Percentiles rank a stretch among this genome's conserved stretches.
These are phyloP conservation scores for Clitoria ternatea DNA, from an alignment of 306 rosid species.

Conservation along the genomic window DNA sequence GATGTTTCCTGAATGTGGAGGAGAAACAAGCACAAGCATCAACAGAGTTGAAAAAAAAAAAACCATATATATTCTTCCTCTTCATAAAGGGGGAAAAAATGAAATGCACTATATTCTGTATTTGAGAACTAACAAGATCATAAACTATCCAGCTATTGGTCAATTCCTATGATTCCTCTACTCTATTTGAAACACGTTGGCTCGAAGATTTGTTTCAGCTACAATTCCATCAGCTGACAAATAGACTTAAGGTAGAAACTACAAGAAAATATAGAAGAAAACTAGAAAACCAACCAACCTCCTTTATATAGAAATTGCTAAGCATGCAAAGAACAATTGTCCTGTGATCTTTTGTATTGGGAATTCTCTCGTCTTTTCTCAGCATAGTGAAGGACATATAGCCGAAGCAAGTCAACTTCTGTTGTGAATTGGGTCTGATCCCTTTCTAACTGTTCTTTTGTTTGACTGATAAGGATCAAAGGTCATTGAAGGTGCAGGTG, in stretches of 20 bases:
- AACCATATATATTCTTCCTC: not conserved
- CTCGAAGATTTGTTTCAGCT: slow-evolving; percentile 36
- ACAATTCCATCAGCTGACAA: slow-evolving; percentile 43
- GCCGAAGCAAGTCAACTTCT: slow-evolving; percentile 49
- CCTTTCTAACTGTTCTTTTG: slow-evolving; percentile 65
- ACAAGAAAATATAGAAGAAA: slow-evolving; percentile 26
- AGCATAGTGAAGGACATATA: slow-evolving; percentile 1
- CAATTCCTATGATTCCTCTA: slow-evolving; percentile 46
- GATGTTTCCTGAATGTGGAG: not conserved
- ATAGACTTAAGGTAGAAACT: slow-evolving; percentile 9
- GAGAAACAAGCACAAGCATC: not conserved
- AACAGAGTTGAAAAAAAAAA: not conserved
- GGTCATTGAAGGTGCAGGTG: slow-evolving; percentile 64
- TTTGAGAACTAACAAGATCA: slow-evolving; percentile 38
- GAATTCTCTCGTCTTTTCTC: slow-evolving; percentile 23
- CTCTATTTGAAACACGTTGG: slow-evolving; percentile 28
- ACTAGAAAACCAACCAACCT: slow-evolving; percentile 39
- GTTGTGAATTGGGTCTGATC: slow-evolving; percentile 96
- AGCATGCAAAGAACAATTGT: slow-evolving; percentile 22
- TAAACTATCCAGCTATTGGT: slow-evolving; percentile 47
- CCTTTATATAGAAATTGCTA: slow-evolving; percentile 15
- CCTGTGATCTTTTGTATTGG: slow-evolving; percentile 22
- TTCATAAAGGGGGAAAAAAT: not conserved
- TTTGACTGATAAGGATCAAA: slow-evolving; percentile 68
- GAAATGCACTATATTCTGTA: slow-evolving; percentile 39